These are phyloP conservation scores for Stereocaulon alpinum DNA, from an alignment of 495 filamentous ascomycete genomes.

Conservation along the genomic window DNA sequence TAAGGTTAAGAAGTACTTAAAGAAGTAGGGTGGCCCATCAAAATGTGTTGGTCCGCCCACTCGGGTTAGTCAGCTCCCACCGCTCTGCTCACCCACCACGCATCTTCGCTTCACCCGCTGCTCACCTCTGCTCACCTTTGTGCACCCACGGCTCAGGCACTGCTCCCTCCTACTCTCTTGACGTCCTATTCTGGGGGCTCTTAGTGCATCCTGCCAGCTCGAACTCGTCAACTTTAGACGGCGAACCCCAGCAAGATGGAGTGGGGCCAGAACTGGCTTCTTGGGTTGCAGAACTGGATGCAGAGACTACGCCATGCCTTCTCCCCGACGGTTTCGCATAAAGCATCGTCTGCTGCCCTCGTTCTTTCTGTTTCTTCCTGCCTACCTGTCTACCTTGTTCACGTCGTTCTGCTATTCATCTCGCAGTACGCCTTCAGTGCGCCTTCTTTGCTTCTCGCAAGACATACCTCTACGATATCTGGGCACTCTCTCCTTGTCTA, in stretches of 20 bases:
- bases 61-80: neutral
- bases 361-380: neutral
- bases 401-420: neutral
- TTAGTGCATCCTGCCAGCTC: slow-evolving; percentile 1
- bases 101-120: neutral
- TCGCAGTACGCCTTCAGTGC: neutral
- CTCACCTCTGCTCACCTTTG: neutral
- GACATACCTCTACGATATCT: neutral
- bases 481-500: neutral
- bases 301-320: neutral
- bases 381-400: neutral
- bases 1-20: neutral
- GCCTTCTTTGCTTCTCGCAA: neutral
- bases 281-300: neutral
- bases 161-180: neutral
- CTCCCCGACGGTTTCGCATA: neutral
- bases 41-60: neutral
- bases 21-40: neutral
- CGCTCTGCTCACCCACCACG: neutral
- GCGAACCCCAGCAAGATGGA: neutral
- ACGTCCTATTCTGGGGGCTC: neutral
- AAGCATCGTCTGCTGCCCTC: neutral
- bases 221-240: slow-evolving; percentile 1
- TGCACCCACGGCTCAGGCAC: neutral
- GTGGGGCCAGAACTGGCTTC: neutral